phyloP scores from a whole-genome alignment of 2,329 filamentous ascomycete species.

The Aspergillus felis region DNA sequence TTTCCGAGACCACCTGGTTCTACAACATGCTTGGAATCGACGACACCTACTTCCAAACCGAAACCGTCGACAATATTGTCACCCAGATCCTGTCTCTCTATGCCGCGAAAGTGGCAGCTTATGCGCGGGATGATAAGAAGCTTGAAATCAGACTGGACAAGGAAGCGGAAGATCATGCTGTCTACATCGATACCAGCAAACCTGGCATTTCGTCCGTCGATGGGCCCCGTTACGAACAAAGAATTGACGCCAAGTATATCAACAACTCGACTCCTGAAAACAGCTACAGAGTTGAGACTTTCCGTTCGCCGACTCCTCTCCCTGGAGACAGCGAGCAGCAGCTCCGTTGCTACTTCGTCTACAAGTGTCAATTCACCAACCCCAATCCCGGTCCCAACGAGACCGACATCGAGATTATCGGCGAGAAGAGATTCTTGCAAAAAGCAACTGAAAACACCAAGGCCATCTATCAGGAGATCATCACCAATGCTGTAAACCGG shows the following conservation, averaged over 20 bases:
- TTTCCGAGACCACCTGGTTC: constrained; percentile 90
- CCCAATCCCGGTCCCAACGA: constrained; percentile 69
- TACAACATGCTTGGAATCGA: constrained; percentile 97
- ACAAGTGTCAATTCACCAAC: constrained; percentile 87
- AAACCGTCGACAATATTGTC: constrained; percentile 79
- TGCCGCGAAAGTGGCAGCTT: constrained; percentile 92
- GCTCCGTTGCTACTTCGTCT: constrained; percentile 96
- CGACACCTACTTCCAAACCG: constrained; percentile 95
- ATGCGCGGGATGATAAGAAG: constrained; percentile 86
- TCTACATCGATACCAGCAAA: constrained; percentile 96
- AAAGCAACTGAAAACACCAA: constrained; percentile 97
- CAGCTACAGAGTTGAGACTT: constrained; percentile 92
- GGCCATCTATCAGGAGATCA: constrained; percentile 90
- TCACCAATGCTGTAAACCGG: constrained; percentile 75
- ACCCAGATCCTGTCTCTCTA: constrained; percentile 95
- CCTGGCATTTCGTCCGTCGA: constrained; percentile 72
- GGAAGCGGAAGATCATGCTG: constrained; percentile 89
- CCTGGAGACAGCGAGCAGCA: constrained; percentile 73
- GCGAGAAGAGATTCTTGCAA: constrained; percentile 88
- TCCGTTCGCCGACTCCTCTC: constrained; percentile 81
- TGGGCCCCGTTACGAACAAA: constrained; percentile 88
- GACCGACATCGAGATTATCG: constrained; percentile 85
- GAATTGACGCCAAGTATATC: constrained; percentile 93
- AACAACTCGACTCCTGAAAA: constrained; percentile 69
- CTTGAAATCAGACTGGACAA: constrained; percentile 94